Evolutionary conservation across 495 filamentous ascomycete species (phyloP), one percentile per base, ranked within the genome.

Genomic region (Penicillium desertorum): DNA sequence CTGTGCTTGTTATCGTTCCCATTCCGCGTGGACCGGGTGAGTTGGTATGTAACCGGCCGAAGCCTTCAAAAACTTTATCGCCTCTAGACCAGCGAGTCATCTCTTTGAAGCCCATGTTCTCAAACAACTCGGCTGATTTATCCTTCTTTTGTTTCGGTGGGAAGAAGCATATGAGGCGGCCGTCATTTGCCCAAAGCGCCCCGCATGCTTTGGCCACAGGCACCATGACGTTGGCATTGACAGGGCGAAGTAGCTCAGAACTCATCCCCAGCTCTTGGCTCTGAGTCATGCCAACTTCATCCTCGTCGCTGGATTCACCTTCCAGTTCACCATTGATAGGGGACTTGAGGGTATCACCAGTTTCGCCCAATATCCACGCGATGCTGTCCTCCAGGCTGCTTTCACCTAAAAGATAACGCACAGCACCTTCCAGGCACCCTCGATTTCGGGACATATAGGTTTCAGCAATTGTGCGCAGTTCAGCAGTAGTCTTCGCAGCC

Each of bases 321-420:
- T 85, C 88, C 3, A 87, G 62, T 61, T 84, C 84, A 22, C 75
- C 77, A 25, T 84, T 81, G 61, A 86, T 68, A 4, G 73, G 73
- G 9, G 71, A 75, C 50, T 79, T 86, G 30, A 77, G 56, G 29
- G 68, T 72, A 27, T 79, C 76, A 0, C 62, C 68, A 27, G 71
- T 75, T 64, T 79, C 77, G 8, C 70, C 75, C 25, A 81, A 76
- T 56, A 91, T 82, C 71, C 86, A 87, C 2, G 80, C 81, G 6
- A 88, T 85, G 69, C 87, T 92, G 34, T 86, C 84, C 56, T 91
- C 86, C 1, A 92, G 79, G 59, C 81, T 86, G 12, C 86, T 84
- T 65, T 96, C 92, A 22, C 93, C 92, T 10, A 98, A 76, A 17
- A 96, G 81, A 66, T 93, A 96, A 29, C 83, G 85, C 12, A 96